Evolutionary conservation across 495 filamentous ascomycete species (phyloP).

Genomic region (Annulohypoxylon bovei): DNA sequence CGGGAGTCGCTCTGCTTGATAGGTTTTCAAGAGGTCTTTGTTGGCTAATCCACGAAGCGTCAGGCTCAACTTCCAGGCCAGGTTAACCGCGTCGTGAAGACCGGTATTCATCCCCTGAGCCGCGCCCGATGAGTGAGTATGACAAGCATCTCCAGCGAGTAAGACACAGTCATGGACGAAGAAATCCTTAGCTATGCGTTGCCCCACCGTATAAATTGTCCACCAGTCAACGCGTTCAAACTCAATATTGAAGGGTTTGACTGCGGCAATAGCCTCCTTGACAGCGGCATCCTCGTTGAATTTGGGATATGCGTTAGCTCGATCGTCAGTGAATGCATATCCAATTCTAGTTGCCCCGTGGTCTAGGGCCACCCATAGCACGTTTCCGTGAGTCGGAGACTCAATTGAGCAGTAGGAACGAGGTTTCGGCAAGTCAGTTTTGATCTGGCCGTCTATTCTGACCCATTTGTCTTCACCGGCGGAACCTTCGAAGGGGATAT

Average conservation of each 20-base stretch:
- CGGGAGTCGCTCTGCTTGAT: conserved; percentile 51
- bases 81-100: conserved; percentile 67
- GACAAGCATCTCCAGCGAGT: conserved; percentile 67
- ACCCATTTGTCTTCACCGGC: conserved; percentile 56
- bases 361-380: conserved; percentile 43
- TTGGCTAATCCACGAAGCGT: conserved; percentile 43
- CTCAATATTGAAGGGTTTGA: conserved; percentile 54
- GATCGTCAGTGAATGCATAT: conserved; percentile 62
- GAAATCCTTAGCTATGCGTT: conserved; percentile 60
- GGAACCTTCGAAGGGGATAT: conserved; percentile 55
- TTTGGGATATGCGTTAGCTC: conserved; percentile 52
- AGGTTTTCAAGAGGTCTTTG: conserved; percentile 48
- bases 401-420: conserved; percentile 60
- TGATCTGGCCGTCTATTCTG: conserved; percentile 56
- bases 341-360: conserved; percentile 55
- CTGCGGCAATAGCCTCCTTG: conserved; percentile 45
- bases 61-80: conserved; percentile 65
- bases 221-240: conserved; percentile 57
- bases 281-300: conserved; percentile 47
- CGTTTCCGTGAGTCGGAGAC: conserved; percentile 51
- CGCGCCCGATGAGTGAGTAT: conserved; percentile 66
- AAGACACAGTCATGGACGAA: conserved; percentile 56
- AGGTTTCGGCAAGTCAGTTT: conserved; percentile 58
- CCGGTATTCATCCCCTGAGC: conserved; percentile 72
- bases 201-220: conserved; percentile 66